A percentile compares a stretch with the other conserved stretches of the same genome.
These are phyloP conservation scores for Melastoma candidum DNA, from an alignment of 441 rosid genomes.

Conservation along the genomic window DNA sequence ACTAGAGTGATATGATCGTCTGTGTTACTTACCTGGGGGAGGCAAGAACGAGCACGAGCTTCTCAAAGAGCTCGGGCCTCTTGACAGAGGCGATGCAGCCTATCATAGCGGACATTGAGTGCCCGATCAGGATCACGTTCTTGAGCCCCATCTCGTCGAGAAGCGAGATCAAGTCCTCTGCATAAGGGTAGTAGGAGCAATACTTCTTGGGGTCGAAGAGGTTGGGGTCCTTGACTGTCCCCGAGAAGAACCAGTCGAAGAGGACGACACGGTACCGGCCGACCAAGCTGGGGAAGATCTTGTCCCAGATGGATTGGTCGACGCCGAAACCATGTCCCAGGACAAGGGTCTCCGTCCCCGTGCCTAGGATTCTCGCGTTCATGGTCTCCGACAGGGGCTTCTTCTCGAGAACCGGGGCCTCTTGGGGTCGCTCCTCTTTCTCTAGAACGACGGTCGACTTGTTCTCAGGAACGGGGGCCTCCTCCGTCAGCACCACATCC, in stretches of 20 bases:
- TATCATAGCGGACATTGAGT: constrained; percentile 24
- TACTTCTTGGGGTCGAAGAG: constrained; percentile 18
- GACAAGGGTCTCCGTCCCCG: constrained; percentile 26
- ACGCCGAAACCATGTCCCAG: constrained; percentile 33
- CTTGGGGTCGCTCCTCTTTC: too few relatives aligned
- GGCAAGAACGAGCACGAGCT: neutral
- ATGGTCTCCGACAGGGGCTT: constrained; percentile 14
- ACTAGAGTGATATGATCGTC: too few relatives aligned
- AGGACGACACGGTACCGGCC: constrained; percentile 29
- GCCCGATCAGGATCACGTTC: constrained; percentile 24
- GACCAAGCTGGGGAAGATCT: constrained; percentile 24
- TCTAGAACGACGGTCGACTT: too few relatives aligned
- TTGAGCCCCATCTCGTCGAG: constrained; percentile 19
- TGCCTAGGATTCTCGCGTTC: constrained; percentile 24
- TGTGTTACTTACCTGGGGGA: constrained; percentile 2
- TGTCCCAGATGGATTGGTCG: constrained; percentile 27
- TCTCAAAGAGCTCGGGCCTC: constrained; percentile 6
- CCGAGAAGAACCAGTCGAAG: constrained; percentile 28
- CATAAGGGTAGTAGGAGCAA: constrained; percentile 19
- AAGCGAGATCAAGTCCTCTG: constrained; percentile 26
- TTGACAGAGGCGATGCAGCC: constrained; percentile 8
- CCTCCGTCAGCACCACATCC: too few relatives aligned
- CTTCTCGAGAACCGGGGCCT: too few relatives aligned
- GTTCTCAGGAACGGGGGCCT: too few relatives aligned
- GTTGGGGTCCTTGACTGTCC: constrained; percentile 13